Evolutionary conservation across 2,329 filamentous ascomycete genomes (phyloP).

Genomic region (Pseudopithomyces chartarum): DNA sequence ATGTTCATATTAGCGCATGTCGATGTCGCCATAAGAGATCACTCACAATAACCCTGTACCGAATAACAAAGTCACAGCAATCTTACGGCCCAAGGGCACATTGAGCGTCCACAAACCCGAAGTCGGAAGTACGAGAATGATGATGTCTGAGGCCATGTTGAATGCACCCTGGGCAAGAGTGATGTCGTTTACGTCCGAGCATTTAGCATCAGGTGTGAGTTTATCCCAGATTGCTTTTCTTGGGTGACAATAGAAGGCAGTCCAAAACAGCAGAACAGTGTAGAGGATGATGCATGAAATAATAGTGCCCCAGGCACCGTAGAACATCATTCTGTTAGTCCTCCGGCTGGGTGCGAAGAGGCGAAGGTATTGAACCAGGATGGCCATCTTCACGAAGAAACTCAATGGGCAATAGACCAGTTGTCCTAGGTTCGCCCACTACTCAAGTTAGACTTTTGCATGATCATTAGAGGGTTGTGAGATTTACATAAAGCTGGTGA

Average conservation of each 20-base stretch:
- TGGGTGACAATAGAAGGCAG: slow-evolving; percentile 32
- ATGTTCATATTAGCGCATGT: neutral
- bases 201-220: slow-evolving; percentile 23
- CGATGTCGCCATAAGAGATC: neutral
- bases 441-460: neutral
- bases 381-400: slow-evolving; percentile 34
- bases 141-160: slow-evolving; percentile 33
- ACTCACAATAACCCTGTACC: slow-evolving; percentile 34
- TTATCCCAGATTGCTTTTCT: slow-evolving; percentile 34
- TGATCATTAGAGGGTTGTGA: neutral
- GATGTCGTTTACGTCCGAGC: slow-evolving; percentile 29
- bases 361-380: slow-evolving; percentile 33
- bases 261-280: slow-evolving; percentile 30
- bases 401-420: slow-evolving; percentile 33
- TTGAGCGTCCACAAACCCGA: slow-evolving; percentile 27
- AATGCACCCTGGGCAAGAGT: slow-evolving; percentile 27
- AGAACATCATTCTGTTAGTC: slow-evolving; percentile 29
- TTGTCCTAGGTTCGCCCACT: slow-evolving; percentile 33
- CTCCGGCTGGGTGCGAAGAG: slow-evolving; percentile 30
- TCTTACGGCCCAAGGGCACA: slow-evolving; percentile 28
- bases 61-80: slow-evolving; percentile 30
- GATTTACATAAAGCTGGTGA: slow-evolving; percentile 29
- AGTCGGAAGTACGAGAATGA: slow-evolving; percentile 31
- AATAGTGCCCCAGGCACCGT: slow-evolving; percentile 27
- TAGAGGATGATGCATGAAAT: slow-evolving; percentile 27